Conservation (phyloP, 768 basidiomycete genomes). For the Amanita pseudoporphyria region DNA sequence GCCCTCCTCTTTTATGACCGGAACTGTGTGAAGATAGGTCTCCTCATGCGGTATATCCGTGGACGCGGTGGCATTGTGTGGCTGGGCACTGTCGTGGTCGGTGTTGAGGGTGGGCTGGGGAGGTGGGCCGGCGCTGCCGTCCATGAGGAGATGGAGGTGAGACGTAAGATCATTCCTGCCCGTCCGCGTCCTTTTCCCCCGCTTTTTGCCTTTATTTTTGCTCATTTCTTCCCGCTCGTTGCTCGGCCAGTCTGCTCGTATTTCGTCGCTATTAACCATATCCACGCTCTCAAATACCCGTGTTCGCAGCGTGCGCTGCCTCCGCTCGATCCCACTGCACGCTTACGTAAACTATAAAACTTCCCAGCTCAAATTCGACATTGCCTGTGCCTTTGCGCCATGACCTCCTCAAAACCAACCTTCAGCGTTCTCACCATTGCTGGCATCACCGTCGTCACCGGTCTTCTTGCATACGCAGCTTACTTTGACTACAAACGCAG, state of each 20-base stretch:
- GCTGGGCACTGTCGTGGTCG: slow-evolving; percentile 15
- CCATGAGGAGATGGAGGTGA: slow-evolving; percentile 24
- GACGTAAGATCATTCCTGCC: slow-evolving; percentile 8
- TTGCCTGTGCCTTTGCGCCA: slow-evolving; percentile 15
- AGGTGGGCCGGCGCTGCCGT: slow-evolving; percentile 27
- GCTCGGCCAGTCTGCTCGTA: neutral
- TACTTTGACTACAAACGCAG: slow-evolving; percentile 96
- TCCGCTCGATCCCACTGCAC: neutral
- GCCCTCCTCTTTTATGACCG: slow-evolving; percentile 26
- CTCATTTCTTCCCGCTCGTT: slow-evolving; percentile 2
- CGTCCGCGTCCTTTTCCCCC: neutral
- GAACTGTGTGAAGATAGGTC: neutral
- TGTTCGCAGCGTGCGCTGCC: slow-evolving; percentile 2
- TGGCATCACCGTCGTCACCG: slow-evolving; percentile 42
- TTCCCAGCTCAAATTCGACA: slow-evolving; percentile 3
- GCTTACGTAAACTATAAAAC: slow-evolving; percentile 9
- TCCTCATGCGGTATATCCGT: neutral
- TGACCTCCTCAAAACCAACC: slow-evolving; percentile 26
- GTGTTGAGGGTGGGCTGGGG: slow-evolving; percentile 21
- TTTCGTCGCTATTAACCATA: neutral
- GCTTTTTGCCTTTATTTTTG: neutral
- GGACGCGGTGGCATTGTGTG: neutral
- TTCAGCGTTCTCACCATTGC: slow-evolving; percentile 34
- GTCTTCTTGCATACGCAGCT: slow-evolving; percentile 70
- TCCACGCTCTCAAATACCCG: neutral